These are phyloP conservation scores for Venustampulla echinocandica DNA, from an alignment of 495 filamentous ascomycete genomes.

Conservation along the genomic window DNA sequence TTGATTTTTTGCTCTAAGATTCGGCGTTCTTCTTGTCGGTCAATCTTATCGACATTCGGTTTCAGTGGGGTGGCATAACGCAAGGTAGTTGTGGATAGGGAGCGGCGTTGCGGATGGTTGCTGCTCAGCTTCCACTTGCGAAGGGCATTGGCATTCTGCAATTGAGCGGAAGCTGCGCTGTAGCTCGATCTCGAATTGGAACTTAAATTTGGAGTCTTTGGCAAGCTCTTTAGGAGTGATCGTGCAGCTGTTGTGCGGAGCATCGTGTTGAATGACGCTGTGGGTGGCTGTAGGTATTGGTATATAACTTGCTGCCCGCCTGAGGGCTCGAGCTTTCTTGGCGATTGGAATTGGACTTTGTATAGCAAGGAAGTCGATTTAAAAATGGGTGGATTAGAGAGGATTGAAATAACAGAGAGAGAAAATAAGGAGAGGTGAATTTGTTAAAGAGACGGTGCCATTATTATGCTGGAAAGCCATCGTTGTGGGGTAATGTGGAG, in stretches of 20 bases:
- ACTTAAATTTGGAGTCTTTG: constrained; percentile 18
- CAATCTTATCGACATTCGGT: constrained; percentile 31
- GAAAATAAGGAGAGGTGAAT: too few species aligned
- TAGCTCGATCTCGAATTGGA: constrained; percentile 16
- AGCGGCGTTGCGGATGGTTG: constrained; percentile 13
- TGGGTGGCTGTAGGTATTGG: too few species aligned
- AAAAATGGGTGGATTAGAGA: too few species aligned
- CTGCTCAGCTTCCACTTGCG: constrained; percentile 16
- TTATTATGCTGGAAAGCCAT: too few species aligned
- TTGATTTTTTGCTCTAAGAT: constrained; percentile 42
- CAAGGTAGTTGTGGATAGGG: constrained; percentile 10
- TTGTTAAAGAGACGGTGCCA: too few species aligned
- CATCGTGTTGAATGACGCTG: constrained; percentile 30
- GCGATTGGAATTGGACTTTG: too few species aligned
- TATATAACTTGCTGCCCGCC: too few species aligned
- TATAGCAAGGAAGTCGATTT: too few species aligned
- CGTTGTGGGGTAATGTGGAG: background rate
- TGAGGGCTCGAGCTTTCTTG: constrained; percentile 15
- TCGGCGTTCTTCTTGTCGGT: constrained; percentile 44
- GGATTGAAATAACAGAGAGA: constrained; percentile 5
- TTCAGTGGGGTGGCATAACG: constrained; percentile 22
- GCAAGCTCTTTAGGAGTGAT: constrained; percentile 24
- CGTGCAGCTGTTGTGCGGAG: constrained; percentile 29
- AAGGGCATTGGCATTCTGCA: constrained; percentile 5
- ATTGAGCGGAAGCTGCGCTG: constrained; percentile 18